A percentile compares a stretch with the other conserved stretches of the same genome.
Evolutionary conservation across 768 basidiomycete genomes (phyloP).

Genomic region (Flagelloscypha sp.): DNA sequence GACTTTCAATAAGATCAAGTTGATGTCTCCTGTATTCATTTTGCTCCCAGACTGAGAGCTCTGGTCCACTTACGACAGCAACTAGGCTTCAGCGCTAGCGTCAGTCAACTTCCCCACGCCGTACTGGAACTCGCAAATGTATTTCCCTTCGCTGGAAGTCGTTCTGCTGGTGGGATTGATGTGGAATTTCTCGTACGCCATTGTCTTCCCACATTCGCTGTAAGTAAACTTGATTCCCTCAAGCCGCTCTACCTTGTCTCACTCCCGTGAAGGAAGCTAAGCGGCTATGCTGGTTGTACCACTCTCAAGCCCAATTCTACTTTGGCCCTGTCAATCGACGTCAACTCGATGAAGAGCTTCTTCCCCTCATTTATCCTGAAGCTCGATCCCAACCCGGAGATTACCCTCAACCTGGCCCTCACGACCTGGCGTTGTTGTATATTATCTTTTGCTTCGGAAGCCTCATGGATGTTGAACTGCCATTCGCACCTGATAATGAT

Average conservation of each 20-base stretch:
- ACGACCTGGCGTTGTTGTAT: slow-evolving; percentile 57
- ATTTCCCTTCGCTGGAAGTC: slow-evolving; percentile 43
- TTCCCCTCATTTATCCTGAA: slow-evolving; percentile 61
- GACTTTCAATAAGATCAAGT: slow-evolving; percentile 12
- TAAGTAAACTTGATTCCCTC: no score
- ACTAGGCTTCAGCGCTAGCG: no score
- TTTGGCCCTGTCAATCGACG: slow-evolving; percentile 59
- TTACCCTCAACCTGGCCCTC: slow-evolving; percentile 27
- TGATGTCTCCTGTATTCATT: no score
- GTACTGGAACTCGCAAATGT: slow-evolving; percentile 22
- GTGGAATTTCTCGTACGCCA: slow-evolving; percentile 36
- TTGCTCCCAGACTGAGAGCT: no score
- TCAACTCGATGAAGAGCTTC: slow-evolving; percentile 55
- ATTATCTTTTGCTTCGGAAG: slow-evolving; percentile 58
- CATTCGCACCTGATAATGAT: slow-evolving; percentile 43
- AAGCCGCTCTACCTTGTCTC: no score
- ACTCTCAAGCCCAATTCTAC: slow-evolving; percentile 77
- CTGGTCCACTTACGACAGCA: no score
- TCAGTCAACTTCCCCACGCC: slow-evolving; percentile 12
- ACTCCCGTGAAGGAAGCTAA: slow-evolving; percentile 47
- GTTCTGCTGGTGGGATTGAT: slow-evolving; percentile 26
- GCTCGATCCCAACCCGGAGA: slow-evolving; percentile 18
- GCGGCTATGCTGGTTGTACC: slow-evolving; percentile 57
- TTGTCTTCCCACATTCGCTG: slow-evolving; percentile 55
- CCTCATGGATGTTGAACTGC: slow-evolving; percentile 45